Percentiles rank a stretch among this genome's conserved stretches.
Evolutionary conservation across 2,329 filamentous ascomycete genomes (phyloP).

Genomic region (Trichoderma sp.): DNA sequence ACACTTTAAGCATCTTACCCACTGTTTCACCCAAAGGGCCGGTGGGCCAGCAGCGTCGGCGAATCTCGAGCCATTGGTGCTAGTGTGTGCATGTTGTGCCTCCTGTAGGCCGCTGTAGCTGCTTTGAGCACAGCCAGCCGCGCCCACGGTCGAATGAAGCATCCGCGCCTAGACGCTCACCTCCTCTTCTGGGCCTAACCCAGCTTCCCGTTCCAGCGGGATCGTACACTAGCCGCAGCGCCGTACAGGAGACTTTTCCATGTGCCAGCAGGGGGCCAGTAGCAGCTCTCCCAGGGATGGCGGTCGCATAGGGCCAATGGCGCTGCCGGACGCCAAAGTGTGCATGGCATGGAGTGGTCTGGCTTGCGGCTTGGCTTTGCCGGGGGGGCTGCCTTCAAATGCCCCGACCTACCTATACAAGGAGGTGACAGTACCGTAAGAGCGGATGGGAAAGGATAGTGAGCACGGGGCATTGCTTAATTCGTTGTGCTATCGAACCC

Average conservation of each 20-base stretch:
- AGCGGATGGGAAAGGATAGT: slow-evolving; percentile 10
- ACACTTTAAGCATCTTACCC: slow-evolving; percentile 15
- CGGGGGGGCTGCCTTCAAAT: slow-evolving; percentile 5
- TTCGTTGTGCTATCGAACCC: not conserved
- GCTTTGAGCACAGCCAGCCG: not conserved
- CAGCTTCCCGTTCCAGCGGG: slow-evolving; percentile 27
- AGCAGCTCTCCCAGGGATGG: not conserved
- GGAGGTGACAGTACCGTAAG: slow-evolving; percentile 26
- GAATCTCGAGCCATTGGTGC: slow-evolving; percentile 13
- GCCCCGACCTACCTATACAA: slow-evolving; percentile 23
- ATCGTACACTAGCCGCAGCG: slow-evolving; percentile 23
- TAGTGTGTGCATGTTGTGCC: slow-evolving; percentile 1
- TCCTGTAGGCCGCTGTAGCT: not conserved
- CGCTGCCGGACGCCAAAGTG: slow-evolving; percentile 4
- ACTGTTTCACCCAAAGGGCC: slow-evolving; percentile 9
- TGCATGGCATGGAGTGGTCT: not conserved
- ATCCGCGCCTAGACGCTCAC: slow-evolving; percentile 17
- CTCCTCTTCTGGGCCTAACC: slow-evolving; percentile 15
- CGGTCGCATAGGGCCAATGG: slow-evolving; percentile 6
- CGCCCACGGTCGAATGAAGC: not conserved
- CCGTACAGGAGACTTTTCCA: slow-evolving; percentile 19
- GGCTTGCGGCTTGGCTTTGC: slow-evolving; percentile 18
- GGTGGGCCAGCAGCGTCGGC: slow-evolving; percentile 17
- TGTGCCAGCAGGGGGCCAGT: slow-evolving; percentile 21
- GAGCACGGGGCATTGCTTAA: slow-evolving; percentile 14